Evolutionary conservation across 2,329 filamentous ascomycete genomes (phyloP).

Genomic region (Colletotrichum sp.): DNA sequence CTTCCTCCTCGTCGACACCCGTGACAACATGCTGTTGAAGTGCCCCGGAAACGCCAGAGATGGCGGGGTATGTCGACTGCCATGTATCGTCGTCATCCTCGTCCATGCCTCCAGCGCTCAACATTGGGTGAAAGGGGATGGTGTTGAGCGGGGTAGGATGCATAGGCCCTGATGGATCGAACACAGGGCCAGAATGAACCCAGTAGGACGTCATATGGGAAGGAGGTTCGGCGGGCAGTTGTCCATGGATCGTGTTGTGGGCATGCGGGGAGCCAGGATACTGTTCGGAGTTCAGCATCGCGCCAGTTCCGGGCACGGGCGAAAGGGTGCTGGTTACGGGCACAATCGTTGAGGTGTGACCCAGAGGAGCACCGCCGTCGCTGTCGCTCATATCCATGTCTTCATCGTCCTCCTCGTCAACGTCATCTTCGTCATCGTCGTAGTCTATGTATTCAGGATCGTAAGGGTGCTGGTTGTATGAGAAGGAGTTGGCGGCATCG

Average conservation of each 20-base stretch:
- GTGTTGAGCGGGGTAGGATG: constrained; percentile 16
- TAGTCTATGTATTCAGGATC: constrained; percentile 14
- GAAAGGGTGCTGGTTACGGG: constrained; percentile 10
- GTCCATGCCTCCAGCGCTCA: constrained; percentile 2
- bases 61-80: not conserved
- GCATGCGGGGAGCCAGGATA: not conserved
- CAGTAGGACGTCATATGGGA: constrained; percentile 8
- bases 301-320: constrained; percentile 1
- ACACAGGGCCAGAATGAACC: not conserved
- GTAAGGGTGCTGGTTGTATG: not conserved
- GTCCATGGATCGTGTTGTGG: not conserved
- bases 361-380: constrained; percentile 33
- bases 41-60: not conserved
- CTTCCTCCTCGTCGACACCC: constrained; percentile 5
- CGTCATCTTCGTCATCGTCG: constrained; percentile 8
- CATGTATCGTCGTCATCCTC: constrained; percentile 8
- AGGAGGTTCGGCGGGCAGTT: not conserved
- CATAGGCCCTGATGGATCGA: not conserved
- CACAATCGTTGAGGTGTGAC: not conserved
- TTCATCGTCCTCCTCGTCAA: constrained; percentile 18
- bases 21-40: constrained; percentile 7
- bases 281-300: not conserved
- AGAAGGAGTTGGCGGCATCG: not conserved
- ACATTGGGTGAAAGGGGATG: constrained; percentile 15
- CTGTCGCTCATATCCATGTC: constrained; percentile 38